These are phyloP conservation scores for Trametes villosa DNA, from an alignment of 768 basidiomycete species.

Conservation along the genomic window DNA sequence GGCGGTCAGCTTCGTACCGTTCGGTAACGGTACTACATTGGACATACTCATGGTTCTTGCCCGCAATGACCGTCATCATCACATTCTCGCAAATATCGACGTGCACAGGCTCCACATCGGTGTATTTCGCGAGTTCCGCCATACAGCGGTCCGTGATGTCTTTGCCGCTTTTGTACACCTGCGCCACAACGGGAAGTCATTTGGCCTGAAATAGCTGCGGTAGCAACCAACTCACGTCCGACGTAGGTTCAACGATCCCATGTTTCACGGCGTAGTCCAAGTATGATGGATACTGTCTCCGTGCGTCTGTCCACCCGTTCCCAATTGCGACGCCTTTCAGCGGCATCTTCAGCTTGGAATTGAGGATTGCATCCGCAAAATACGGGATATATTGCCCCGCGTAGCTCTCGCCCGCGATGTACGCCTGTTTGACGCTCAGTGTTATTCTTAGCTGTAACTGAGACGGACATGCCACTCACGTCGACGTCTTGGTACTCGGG, in stretches of 20 bases:
- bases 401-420: constrained; percentile 93
- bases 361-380: constrained; percentile 82
- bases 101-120: constrained; percentile 55
- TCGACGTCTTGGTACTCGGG: constrained; percentile 85
- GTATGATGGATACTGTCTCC: constrained; percentile 87
- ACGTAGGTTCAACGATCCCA: constrained; percentile 73
- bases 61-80: constrained; percentile 47
- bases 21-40: too few species aligned
- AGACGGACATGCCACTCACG: constrained; percentile 49
- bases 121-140: constrained; percentile 44
- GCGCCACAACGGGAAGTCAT: not conserved
- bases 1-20: too few species aligned
- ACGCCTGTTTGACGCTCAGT: constrained; percentile 63
- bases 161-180: constrained; percentile 69
- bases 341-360: constrained; percentile 59
- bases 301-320: constrained; percentile 97
- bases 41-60: constrained; percentile 32
- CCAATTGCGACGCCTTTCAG: constrained; percentile 89
- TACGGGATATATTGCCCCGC: constrained; percentile 99
- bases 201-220: too few species aligned
- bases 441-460: not conserved
- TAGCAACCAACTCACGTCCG: constrained; percentile 52
- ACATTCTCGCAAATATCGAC: constrained; percentile 64
- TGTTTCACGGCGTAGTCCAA: constrained; percentile 83
- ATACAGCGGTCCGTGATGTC: constrained; percentile 64